Evolutionary conservation across 768 basidiomycete species (phyloP), one percentile per base, ranked within the genome.

Genomic region (Tulasnella sp.): DNA sequence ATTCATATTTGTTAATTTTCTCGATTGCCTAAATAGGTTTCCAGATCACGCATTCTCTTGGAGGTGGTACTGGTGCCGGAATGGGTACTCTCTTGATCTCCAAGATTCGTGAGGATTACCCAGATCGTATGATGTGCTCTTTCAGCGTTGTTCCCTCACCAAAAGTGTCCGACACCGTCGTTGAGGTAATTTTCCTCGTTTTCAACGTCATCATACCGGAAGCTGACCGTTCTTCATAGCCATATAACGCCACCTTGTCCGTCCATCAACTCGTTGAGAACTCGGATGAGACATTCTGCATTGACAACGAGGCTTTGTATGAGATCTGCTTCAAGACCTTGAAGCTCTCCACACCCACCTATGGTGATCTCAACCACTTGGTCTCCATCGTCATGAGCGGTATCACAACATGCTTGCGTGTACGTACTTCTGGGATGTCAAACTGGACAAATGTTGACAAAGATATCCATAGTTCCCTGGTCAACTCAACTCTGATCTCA

Each of bases 231-330:
- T 44, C 39, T 57, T 56, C 42, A 53, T 93, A 98, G 84, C 93
- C 95, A 2, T 99, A 98, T 77, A 98, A 98, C 67, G 95, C 93
- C 29, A 95, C 91, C 3, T 84, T 98, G 47, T 95, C 90, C 46
- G 90, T 98, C 9, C 93, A 98, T 67, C 95, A 98, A 70, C 80
- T 98, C 37, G 95, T 98, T 46, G 95, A 98, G 70, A 98, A 98
- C 77, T 96, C 93, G 31, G 93, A 98, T 63, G 91, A 95, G 71
- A 98, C 95, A 15, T 98, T 98, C 86, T 98, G 93, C 69, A 98
- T 99, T 65, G 93, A 98, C 66, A 98, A 98, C 67, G 93, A 98
- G 68, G 95, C 93, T 25, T 81, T 99, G 50, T 95, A 98, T 70
- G 95, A 98, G 64, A 99, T 99, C 63, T 96, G 92, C 70, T 91